phyloP scores from a whole-genome alignment of 768 basidiomycete genomes.

The Nidula microcarpa region DNA sequence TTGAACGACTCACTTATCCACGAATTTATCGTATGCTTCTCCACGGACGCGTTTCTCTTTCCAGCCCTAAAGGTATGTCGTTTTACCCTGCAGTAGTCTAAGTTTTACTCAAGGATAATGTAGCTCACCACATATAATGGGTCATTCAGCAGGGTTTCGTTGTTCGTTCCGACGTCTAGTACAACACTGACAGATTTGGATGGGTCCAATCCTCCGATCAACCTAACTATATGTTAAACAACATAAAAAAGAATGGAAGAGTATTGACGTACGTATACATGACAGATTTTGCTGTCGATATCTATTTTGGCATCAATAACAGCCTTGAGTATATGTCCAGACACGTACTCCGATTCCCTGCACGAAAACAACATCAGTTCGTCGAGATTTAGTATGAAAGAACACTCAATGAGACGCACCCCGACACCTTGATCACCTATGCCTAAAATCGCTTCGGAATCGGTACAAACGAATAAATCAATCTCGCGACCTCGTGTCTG shows the following conservation, averaged over 20 bases:
- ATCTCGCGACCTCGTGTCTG: constrained; percentile 58
- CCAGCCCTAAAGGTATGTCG: constrained; percentile 55
- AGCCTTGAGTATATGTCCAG: neutral
- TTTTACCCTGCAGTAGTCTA: too few species aligned
- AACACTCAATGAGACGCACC: constrained; percentile 21
- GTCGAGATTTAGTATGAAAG: too few species aligned
- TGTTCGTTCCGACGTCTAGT: constrained; percentile 79
- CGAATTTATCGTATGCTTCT: constrained; percentile 70
- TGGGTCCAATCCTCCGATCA: constrained; percentile 67
- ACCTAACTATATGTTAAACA: constrained; percentile 24
- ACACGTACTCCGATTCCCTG: constrained; percentile 50
- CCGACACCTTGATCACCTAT: constrained; percentile 67
- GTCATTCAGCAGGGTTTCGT: constrained; percentile 58
- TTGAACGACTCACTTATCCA: constrained; percentile 53
- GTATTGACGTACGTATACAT: constrained; percentile 58
- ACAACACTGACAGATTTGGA: constrained; percentile 53
- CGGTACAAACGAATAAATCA: constrained; percentile 80
- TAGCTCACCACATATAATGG: constrained; percentile 60
- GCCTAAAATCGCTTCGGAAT: constrained; percentile 84
- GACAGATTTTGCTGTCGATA: constrained; percentile 74
- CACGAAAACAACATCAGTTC: constrained; percentile 9
- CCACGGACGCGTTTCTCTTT: constrained; percentile 66
- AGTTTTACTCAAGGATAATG: neutral
- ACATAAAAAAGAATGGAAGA: neutral
- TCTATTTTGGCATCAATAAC: constrained; percentile 30